phyloP scores from a whole-genome alignment of 495 filamentous ascomycete genomes.

The Aspergillus baeticus region DNA sequence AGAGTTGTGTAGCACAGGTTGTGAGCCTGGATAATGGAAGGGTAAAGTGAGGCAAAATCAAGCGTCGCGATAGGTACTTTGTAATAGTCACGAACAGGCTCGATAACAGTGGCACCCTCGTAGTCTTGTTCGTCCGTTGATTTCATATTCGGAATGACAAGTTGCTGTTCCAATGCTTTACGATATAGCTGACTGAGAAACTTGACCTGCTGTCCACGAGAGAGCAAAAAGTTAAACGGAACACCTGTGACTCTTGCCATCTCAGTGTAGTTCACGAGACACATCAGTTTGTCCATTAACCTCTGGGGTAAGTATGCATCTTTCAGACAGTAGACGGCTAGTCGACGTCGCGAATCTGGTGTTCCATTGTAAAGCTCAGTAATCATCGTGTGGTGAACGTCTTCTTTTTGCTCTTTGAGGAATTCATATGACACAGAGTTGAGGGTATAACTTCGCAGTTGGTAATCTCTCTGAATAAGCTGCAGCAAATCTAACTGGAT shows the following conservation, averaged over 20 bases:
- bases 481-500: constrained; percentile 93
- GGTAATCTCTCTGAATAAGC: constrained; percentile 88
- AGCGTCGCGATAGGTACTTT: constrained; percentile 92
- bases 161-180: constrained; percentile 84
- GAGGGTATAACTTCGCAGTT: constrained; percentile 92
- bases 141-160: constrained; percentile 86
- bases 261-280: constrained; percentile 96
- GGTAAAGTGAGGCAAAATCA: constrained; percentile 98
- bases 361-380: constrained; percentile 96
- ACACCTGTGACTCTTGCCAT: constrained; percentile 99
- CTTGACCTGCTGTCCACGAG: constrained; percentile 94
- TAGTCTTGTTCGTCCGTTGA: constrained; percentile 77
- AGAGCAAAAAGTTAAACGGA: constrained; percentile 91
- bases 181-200: constrained; percentile 97
- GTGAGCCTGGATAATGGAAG: constrained; percentile 98
- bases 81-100: constrained; percentile 89
- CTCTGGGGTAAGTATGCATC: constrained; percentile 95
- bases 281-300: constrained; percentile 96
- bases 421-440: constrained; percentile 98
- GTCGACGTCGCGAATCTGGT: constrained; percentile 80
- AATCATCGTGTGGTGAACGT: constrained; percentile 99
- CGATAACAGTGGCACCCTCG: constrained; percentile 97
- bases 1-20: constrained; percentile 98
- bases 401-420: constrained; percentile 95
- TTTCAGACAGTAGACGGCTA: constrained; percentile 97